These are phyloP conservation scores for Hericium coralloides DNA, from an alignment of 768 basidiomycete genomes.

Conservation along the genomic window DNA sequence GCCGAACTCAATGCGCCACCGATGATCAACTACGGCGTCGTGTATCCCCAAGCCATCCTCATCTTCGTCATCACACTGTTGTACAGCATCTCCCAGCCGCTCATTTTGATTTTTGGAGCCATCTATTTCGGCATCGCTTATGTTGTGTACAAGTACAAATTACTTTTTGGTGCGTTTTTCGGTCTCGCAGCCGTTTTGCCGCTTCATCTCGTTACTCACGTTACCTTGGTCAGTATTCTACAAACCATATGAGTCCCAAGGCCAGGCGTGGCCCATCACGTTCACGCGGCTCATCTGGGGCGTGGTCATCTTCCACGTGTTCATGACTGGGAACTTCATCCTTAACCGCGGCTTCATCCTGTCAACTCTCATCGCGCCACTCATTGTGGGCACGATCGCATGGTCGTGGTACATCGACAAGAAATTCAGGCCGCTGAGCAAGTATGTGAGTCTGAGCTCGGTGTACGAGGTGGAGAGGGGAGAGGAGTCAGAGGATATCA, in stretches of 20 bases:
- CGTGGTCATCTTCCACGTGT: constrained; percentile 84
- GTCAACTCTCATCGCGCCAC: constrained; percentile 59
- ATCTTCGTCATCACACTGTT: constrained; percentile 92
- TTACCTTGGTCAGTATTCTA: constrained; percentile 66
- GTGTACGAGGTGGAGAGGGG: constrained; percentile 86
- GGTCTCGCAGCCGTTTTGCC: too few species aligned
- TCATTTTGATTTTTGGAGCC: constrained; percentile 92
- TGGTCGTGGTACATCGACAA: constrained; percentile 78
- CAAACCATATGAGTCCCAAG: constrained; percentile 95
- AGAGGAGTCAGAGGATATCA: constrained; percentile 74
- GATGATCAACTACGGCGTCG: constrained; percentile 95
- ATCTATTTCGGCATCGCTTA: constrained; percentile 95
- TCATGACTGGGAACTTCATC: constrained; percentile 96
- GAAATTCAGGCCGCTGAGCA: constrained; percentile 63
- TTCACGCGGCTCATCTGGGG: constrained; percentile 90
- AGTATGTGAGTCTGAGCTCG: constrained; percentile 78
- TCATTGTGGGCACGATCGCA: constrained; percentile 63
- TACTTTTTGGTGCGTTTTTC: constrained; percentile 71
- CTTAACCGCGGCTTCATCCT: constrained; percentile 51
- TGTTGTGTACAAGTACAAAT: constrained; percentile 96
- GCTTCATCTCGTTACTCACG: not conserved
- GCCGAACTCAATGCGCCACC: constrained; percentile 96
- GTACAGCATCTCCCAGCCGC: constrained; percentile 92
- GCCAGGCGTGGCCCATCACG: constrained; percentile 96
- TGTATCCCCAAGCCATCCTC: constrained; percentile 94